Conservation (phyloP, 106 monocot species). For the Acorus calamus region DNA sequence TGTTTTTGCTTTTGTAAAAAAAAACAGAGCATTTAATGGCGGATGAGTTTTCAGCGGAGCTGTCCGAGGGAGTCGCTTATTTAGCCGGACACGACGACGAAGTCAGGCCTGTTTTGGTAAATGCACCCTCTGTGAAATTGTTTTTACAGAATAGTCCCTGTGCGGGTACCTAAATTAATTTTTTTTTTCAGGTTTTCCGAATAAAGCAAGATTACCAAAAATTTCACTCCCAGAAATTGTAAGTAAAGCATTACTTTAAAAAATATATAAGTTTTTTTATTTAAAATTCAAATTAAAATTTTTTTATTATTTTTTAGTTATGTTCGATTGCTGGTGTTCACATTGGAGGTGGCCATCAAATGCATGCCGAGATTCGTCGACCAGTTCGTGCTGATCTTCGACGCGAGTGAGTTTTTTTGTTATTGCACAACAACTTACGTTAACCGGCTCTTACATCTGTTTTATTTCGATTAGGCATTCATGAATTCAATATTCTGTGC, state of each 20-base stretch:
- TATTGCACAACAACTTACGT: too few species aligned
- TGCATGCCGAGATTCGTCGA: conserved; percentile 76
- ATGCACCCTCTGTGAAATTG: neutral
- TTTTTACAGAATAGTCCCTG: too few species aligned
- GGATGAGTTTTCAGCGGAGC: conserved; percentile 86
- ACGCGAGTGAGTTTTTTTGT: conserved; percentile 58
- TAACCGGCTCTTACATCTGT: too few species aligned
- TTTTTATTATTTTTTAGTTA: conserved; percentile 19
- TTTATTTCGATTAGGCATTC: too few species aligned
- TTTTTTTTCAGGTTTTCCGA: conserved; percentile 59
- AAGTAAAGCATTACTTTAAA: conserved; percentile 2
- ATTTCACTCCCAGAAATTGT: conserved; percentile 87
- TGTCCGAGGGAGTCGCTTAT: conserved; percentile 81
- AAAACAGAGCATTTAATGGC: conserved; percentile 77
- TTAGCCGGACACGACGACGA: conserved; percentile 91
- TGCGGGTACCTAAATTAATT: neutral
- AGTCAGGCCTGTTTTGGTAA: conserved; percentile 78
- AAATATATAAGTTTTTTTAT: neutral
- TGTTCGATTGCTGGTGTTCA: conserved; percentile 80
- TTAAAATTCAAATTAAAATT: neutral
- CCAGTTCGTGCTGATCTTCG: conserved; percentile 78
- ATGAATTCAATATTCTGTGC: too few species aligned
- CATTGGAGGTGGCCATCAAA: conserved; percentile 77
- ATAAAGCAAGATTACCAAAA: conserved; percentile 90
- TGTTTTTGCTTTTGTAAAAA: neutral